A percentile compares a stretch with the other conserved stretches of the same genome.
These are phyloP conservation scores for Cucurbitaria berberidis DNA, from an alignment of 2,329 filamentous ascomycete genomes.

Conservation along the genomic window DNA sequence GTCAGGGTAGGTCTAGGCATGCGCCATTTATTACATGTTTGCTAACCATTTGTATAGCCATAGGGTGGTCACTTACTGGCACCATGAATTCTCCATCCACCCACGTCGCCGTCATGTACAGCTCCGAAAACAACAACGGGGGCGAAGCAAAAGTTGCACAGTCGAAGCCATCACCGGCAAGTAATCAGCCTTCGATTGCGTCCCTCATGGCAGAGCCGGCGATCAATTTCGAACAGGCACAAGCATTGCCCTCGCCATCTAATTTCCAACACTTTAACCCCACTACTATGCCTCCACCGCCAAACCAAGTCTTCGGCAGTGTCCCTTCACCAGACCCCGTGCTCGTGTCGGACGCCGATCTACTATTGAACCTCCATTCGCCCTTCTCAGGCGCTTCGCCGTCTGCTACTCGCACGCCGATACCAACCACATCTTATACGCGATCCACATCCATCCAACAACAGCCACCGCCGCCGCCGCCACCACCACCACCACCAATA, in stretches of 20 bases:
- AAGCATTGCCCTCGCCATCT: slow-evolving; percentile 30
- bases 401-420: slow-evolving; percentile 12
- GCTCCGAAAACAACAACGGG: slow-evolving; percentile 54
- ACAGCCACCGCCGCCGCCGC: slow-evolving; percentile 9
- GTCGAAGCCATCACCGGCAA: slow-evolving; percentile 28
- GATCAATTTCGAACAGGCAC: slow-evolving; percentile 35
- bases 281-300: slow-evolving; percentile 42
- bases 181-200: slow-evolving; percentile 37
- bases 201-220: slow-evolving; percentile 38
- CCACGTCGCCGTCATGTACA: slow-evolving; percentile 81
- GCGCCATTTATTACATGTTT: slow-evolving; percentile 2
- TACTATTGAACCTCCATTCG: slow-evolving; percentile 58
- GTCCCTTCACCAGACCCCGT: slow-evolving; percentile 37
- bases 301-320: slow-evolving; percentile 28
- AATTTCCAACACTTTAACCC: slow-evolving; percentile 33
- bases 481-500: slow-evolving; percentile 6
- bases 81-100: slow-evolving; percentile 86
- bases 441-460: slow-evolving; percentile 29
- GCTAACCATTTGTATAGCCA: slow-evolving; percentile 53
- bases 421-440: slow-evolving; percentile 25
- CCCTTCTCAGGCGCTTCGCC: slow-evolving; percentile 47
- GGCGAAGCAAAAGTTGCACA: slow-evolving; percentile 28
- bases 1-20: slow-evolving; percentile 52
- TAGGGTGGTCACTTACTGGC: slow-evolving; percentile 87
- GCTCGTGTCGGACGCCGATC: slow-evolving; percentile 55